These are phyloP conservation scores for Quercus phellos DNA, from an alignment of 331 rosid species.

Conservation along the genomic window DNA sequence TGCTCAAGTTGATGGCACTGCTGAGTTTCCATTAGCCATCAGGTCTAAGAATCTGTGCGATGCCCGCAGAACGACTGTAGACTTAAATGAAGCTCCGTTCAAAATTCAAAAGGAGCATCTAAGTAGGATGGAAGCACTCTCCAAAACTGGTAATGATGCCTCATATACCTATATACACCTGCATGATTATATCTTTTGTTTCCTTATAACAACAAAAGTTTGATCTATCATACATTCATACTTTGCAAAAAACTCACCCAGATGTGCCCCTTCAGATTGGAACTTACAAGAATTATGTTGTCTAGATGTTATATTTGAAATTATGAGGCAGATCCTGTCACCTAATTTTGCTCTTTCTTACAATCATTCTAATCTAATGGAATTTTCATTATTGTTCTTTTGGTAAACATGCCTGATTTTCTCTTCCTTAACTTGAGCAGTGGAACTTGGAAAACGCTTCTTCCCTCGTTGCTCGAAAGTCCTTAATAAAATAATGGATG, in stretches of 20 bases:
- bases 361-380: not conserved
- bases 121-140: conserved; percentile 48
- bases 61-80: conserved; percentile 38
- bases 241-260: not conserved
- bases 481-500: conserved; percentile 65
- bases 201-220: not conserved
- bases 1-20: conserved; percentile 47
- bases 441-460: conserved; percentile 62
- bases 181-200: not conserved
- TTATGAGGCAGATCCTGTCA: not conserved
- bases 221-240: not conserved
- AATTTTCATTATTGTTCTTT: not conserved
- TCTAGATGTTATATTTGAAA: not conserved
- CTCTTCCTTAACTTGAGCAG: conserved; percentile 29
- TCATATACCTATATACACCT: not conserved
- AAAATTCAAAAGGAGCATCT: conserved; percentile 61
- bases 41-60: conserved; percentile 17
- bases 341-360: not conserved
- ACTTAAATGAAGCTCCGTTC: conserved; percentile 64
- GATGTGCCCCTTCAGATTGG: not conserved
- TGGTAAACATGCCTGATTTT: not conserved
- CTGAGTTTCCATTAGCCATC: conserved; percentile 35
- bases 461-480: conserved; percentile 67
- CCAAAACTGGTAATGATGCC: conserved; percentile 43
- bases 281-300: not conserved